Conservation (phyloP, 768 basidiomycete species). For the Tylopilus subfusipes region DNA sequence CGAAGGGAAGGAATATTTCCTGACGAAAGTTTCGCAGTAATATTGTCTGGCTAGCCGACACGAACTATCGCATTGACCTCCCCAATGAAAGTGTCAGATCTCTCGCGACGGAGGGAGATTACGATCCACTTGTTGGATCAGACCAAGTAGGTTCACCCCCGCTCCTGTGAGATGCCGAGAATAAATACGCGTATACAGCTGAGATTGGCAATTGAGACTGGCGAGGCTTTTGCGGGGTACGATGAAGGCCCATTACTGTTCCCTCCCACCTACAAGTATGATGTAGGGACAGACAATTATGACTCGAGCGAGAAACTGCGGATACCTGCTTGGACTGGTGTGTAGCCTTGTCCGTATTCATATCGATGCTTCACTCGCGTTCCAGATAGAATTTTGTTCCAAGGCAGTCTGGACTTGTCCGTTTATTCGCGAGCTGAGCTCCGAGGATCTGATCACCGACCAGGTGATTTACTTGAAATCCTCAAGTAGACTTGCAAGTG, state of each 20-base stretch:
- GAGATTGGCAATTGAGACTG: conserved; percentile 61
- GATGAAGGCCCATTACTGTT: conserved; percentile 90
- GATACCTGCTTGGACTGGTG: conserved; percentile 97
- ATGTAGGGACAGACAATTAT: conserved; percentile 76
- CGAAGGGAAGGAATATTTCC: not conserved
- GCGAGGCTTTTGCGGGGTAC: conserved; percentile 78
- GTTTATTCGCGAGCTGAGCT: conserved; percentile 85
- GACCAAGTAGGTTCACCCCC: conserved; percentile 69
- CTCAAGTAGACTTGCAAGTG: not conserved
- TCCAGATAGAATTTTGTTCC: conserved; percentile 90
- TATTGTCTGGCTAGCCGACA: conserved; percentile 91
- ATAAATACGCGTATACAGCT: conserved; percentile 47
- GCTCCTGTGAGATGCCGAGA: not conserved
- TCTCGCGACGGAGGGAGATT: conserved; percentile 60
- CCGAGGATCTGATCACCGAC: conserved; percentile 91
- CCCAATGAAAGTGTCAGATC: conserved; percentile 76
- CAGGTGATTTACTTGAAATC: conserved; percentile 47
- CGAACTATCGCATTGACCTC: conserved; percentile 90
- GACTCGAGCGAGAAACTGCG: conserved; percentile 96
- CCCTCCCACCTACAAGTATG: conserved; percentile 92
- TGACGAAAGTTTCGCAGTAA: conserved; percentile 51
- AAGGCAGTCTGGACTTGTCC: conserved; percentile 71
- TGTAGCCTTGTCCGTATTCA: conserved; percentile 13
- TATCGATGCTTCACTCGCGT: conserved; percentile 4
- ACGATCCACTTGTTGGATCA: conserved; percentile 69